Base-by-base conservation (phyloP, 2,329 filamentous ascomycete species). In the Nannizziopsis arthrosporioides region DNA sequence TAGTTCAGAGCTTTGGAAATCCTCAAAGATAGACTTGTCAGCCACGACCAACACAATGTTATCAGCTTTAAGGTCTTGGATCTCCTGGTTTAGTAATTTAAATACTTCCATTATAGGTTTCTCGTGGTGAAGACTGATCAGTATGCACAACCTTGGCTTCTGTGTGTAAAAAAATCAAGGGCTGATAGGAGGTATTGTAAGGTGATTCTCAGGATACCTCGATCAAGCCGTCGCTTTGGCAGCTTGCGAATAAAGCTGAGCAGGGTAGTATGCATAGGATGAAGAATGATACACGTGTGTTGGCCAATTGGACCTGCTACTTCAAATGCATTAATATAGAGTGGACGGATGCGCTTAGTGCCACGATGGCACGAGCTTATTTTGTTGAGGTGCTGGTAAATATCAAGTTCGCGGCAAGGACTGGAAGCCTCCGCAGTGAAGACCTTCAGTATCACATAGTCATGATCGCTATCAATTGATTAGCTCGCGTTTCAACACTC, bases 101-200 rank as follows among this genome's bases (percentile, higher is more conserved):
- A 9, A 17, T n/a, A 14, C 32, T 27, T n/a, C n/a, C 1, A 35
- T 12, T 12, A 17, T 3, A 32, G 19, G 11, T 14, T n/a, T 44
- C 10, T 27, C 22, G 22, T 27, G 22, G 22, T 4, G 22, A 27
- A 22, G 12, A 41, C 22, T n/a, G 19, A 60, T 56, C 59, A n/a
- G 57, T 59, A 56, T 63, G 57, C 34, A 59, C 55, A 10, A 61
- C 27, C 1, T 53, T 39, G 3, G 50, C 45, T 42, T 62, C 56
- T 2, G 49, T 57, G 42, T 63, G 62, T 11, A 63, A 52, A 48
- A n/a, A 59, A 63, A 32, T 61, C 59, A 5, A 66, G 48, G 14
- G 53, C 57, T 4, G 37, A 40, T 19, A 63, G 50, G 37, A 59
- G 27, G 39, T 59, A 49, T 11, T 50, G 52, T 10, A 60, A 54